A percentile compares a stretch with the other conserved stretches of the same genome.
phyloP scores from a whole-genome alignment of 805 yeast species.

The Wickerhamiella occidentalis region DNA sequence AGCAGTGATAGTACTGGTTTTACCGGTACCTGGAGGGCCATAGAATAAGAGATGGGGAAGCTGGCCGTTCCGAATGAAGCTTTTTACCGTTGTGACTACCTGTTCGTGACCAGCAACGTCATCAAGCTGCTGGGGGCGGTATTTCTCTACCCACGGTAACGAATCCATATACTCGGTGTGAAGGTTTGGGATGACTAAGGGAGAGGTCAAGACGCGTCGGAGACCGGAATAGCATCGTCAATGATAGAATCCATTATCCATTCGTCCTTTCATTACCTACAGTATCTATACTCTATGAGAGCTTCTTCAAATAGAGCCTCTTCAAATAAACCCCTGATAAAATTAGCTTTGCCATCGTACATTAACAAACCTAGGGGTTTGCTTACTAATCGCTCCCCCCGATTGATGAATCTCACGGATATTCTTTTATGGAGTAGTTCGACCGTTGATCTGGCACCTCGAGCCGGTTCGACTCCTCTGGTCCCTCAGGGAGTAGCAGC shows the following conservation, averaged over 20 bases:
- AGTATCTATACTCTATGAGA: no score
- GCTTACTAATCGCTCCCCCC: neutral
- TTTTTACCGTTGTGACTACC: slow-evolving; percentile 71
- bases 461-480: slow-evolving; percentile 7
- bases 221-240: no score
- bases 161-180: slow-evolving; percentile 5
- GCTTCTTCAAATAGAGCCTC: no score
- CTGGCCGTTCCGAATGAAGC: slow-evolving; percentile 69
- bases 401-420: neutral
- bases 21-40: slow-evolving; percentile 94
- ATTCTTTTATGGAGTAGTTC: neutral
- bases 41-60: slow-evolving; percentile 88
- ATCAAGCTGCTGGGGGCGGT: slow-evolving; percentile 71
- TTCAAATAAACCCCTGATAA: no score
- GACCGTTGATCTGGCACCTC: neutral
- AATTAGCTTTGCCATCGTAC: no score
- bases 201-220: no score
- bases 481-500: slow-evolving; percentile 6
- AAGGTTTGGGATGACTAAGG: no score
- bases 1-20: slow-evolving; percentile 82
- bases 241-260: no score
- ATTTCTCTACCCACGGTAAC: slow-evolving; percentile 68
- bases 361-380: no score
- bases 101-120: slow-evolving; percentile 89
- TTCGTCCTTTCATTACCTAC: no score